These are phyloP conservation scores for Fusarium siculi DNA, from an alignment of 2,329 filamentous ascomycete species.

Conservation along the genomic window DNA sequence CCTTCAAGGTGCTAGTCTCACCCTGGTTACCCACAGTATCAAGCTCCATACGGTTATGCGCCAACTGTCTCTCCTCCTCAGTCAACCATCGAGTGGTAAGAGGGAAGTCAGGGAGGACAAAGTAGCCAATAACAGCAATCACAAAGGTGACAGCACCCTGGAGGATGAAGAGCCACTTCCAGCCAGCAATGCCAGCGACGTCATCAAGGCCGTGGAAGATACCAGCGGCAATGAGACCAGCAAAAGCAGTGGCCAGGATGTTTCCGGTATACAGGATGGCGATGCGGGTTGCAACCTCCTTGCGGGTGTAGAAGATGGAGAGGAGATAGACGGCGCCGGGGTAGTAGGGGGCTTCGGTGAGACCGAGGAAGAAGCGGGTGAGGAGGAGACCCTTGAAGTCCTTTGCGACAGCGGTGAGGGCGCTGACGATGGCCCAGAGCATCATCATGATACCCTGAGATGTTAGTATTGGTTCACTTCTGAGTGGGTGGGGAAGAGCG, in stretches of 20 bases:
- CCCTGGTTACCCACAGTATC: conserved; percentile 58
- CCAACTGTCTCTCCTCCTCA: conserved; percentile 57
- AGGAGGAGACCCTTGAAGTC: conserved; percentile 61
- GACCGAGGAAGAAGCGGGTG: conserved; percentile 56
- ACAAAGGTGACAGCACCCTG: conserved; percentile 62
- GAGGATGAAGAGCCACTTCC: conserved; percentile 69
- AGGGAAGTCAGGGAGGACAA: conserved; percentile 50
- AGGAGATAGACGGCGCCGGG: conserved; percentile 55
- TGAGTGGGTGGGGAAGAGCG: rapidly evolving
- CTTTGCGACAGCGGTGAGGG: conserved; percentile 58
- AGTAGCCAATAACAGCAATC: conserved; percentile 43
- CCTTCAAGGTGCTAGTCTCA: conserved; percentile 53
- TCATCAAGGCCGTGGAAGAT: conserved; percentile 51
- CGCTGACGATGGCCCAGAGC: conserved; percentile 59
- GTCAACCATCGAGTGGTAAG: conserved; percentile 56
- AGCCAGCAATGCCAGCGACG: conserved; percentile 41
- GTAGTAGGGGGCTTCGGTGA: conserved; percentile 56
- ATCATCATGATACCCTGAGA: conserved; percentile 55
- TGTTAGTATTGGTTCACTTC: rapidly evolving
- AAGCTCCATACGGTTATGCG: conserved; percentile 54
- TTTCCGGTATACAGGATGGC: conserved; percentile 58
- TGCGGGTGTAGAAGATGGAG: conserved; percentile 65
- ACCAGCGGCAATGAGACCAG: conserved; percentile 57
- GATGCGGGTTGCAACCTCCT: conserved; percentile 57
- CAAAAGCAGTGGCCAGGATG: conserved; percentile 52